Evolutionary conservation across 208 protist species (phyloP).

Genomic region (Strigomonas oncopelti): DNA sequence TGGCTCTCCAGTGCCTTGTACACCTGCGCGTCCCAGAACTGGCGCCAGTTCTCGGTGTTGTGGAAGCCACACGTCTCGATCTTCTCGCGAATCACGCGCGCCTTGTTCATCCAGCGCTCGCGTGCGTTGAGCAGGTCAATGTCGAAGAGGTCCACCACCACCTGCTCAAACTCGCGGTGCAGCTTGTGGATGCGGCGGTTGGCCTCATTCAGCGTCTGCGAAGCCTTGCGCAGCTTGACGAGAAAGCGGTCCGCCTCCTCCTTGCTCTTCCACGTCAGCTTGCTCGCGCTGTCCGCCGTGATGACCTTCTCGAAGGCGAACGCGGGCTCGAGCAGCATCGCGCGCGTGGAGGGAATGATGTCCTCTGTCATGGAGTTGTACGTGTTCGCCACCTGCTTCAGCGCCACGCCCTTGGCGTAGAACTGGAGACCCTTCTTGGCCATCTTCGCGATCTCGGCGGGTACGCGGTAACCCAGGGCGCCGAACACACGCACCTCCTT

Average conservation of each 20-base stretch:
- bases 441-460: constrained; percentile 47
- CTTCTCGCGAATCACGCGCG: constrained; percentile 84
- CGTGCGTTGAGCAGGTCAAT: constrained; percentile 91
- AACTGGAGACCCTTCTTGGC: constrained; percentile 79
- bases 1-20: constrained; percentile 97
- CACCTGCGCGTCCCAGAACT: constrained; percentile 97
- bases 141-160: constrained; percentile 86
- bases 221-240: constrained; percentile 71
- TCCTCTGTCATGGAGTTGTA: constrained; percentile 90
- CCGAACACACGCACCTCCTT: constrained; percentile 86
- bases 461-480: constrained; percentile 74
- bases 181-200: constrained; percentile 92
- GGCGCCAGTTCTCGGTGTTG: constrained; percentile 91
- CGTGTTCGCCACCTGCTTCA: constrained; percentile 91
- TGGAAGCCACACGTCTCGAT: constrained; percentile 84
- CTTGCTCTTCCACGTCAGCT: constrained; percentile 82
- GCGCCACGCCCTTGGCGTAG: constrained; percentile 75
- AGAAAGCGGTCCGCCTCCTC: constrained; percentile 84
- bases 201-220: constrained; percentile 83
- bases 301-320: constrained; percentile 89
- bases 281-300: constrained; percentile 70
- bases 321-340: constrained; percentile 88
- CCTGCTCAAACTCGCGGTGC: constrained; percentile 80
- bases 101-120: constrained; percentile 90
- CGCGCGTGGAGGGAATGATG: constrained; percentile 87